These are phyloP conservation scores for Erysimum cheiri DNA, from an alignment of 441 rosid species.

Conservation along the genomic window DNA sequence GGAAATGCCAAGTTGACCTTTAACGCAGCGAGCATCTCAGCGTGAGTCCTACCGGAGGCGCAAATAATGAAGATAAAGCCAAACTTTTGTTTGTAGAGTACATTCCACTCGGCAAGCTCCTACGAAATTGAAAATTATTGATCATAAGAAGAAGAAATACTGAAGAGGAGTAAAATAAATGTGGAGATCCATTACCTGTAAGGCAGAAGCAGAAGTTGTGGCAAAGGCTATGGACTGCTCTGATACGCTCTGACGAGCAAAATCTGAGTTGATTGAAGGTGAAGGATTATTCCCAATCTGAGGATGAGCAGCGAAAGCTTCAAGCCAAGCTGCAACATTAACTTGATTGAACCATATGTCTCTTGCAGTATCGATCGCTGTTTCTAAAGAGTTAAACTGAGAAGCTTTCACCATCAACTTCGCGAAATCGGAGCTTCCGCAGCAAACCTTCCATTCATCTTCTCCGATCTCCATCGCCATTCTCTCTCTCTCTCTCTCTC, in stretches of 20 bases:
- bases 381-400: slow-evolving; percentile 56
- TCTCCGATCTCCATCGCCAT: slow-evolving; percentile 54
- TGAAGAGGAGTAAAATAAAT: neutral
- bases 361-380: slow-evolving; percentile 60
- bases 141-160: slow-evolving; percentile 1
- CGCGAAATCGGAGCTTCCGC: slow-evolving; percentile 77
- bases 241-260: slow-evolving; percentile 69
- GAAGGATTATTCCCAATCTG: slow-evolving; percentile 73
- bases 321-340: slow-evolving; percentile 79
- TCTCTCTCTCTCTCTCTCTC: neutral
- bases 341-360: slow-evolving; percentile 80
- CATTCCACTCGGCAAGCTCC: slow-evolving; percentile 83
- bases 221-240: slow-evolving; percentile 87
- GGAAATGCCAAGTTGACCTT: slow-evolving; percentile 54
- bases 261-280: slow-evolving; percentile 37
- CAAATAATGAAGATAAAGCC: slow-evolving; percentile 77
- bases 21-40: slow-evolving; percentile 75
- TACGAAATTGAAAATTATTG: slow-evolving; percentile 21
- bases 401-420: slow-evolving; percentile 57
- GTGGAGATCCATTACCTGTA: slow-evolving; percentile 51
- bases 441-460: slow-evolving; percentile 69
- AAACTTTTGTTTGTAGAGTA: slow-evolving; percentile 59
- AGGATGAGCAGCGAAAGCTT: slow-evolving; percentile 88
- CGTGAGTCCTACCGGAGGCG: slow-evolving; percentile 77
- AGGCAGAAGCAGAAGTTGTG: slow-evolving; percentile 65